Percentiles rank a stretch among this genome's conserved stretches.
phyloP scores from a whole-genome alignment of 139 green algal species.

The Haematococcus sp. region DNA sequence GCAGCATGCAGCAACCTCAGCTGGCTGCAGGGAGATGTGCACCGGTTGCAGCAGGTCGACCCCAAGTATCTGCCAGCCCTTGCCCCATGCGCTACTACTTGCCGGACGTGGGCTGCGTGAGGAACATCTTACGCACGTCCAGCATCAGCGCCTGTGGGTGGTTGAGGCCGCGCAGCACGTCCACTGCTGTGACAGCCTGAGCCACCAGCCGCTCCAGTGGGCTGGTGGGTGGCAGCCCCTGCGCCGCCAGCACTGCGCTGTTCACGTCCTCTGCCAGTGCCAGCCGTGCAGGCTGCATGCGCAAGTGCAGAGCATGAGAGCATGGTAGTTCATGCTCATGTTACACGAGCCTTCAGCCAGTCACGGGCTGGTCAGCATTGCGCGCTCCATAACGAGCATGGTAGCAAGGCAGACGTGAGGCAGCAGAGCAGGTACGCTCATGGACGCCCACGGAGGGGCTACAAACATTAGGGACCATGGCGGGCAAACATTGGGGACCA shows the following conservation, averaged over 20 bases:
- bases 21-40: too few species aligned
- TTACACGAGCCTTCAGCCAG: background rate
- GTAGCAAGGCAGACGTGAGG: background rate
- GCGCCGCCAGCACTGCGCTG: constrained; percentile 38
- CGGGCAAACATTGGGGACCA: too few species aligned
- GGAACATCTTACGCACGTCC: too few species aligned
- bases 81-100: too few species aligned
- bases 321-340: background rate
- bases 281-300: background rate
- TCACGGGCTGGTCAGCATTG: background rate
- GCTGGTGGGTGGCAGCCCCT: constrained; percentile 2
- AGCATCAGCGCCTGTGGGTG: constrained; percentile 2
- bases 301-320: background rate
- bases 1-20: too few species aligned
- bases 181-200: background rate
- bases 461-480: too few species aligned
- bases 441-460: background rate
- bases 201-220: constrained; percentile 1
- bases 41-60: too few species aligned
- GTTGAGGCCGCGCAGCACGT: background rate
- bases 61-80: too few species aligned
- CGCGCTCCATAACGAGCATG: background rate
- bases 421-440: background rate
- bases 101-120: too few species aligned
- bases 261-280: constrained; percentile 46